phyloP scores from a whole-genome alignment of 352 stramenopile genomes.

The Elongisporangium anandrum region DNA sequence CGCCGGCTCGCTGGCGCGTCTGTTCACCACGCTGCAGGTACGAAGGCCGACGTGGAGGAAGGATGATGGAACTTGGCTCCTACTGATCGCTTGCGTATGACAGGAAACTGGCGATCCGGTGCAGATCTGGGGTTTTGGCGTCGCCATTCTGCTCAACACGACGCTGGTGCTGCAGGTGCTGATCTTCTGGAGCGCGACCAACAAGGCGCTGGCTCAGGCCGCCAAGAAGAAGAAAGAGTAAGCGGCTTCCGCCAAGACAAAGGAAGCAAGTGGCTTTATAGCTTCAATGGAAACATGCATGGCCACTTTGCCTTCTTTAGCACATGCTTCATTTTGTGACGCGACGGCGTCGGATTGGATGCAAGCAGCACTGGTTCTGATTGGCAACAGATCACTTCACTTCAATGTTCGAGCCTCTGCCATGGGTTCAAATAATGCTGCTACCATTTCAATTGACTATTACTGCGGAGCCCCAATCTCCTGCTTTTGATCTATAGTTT shows the following conservation, averaged over 20 bases:
- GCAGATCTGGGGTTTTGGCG: slow-evolving; percentile 61
- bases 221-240: slow-evolving; percentile 76
- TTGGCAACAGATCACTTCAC: too few relatives aligned
- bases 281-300: neutral
- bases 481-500: neutral
- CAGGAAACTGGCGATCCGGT: slow-evolving; percentile 77
- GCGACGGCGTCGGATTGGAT: too few relatives aligned
- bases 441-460: too few relatives aligned
- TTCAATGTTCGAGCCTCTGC: too few relatives aligned
- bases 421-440: too few relatives aligned
- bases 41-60: neutral
- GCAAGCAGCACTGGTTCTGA: too few relatives aligned
- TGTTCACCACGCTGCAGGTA: slow-evolving; percentile 86
- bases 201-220: slow-evolving; percentile 52
- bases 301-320: neutral
- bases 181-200: slow-evolving; percentile 79
- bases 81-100: neutral
- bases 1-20: slow-evolving; percentile 65
- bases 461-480: too few relatives aligned
- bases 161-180: slow-evolving; percentile 77
- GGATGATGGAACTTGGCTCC: neutral
- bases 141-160: slow-evolving; percentile 73
- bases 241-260: neutral
- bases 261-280: neutral
- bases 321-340: too few relatives aligned